Percentiles rank a stretch among this genome's conserved stretches.
These are phyloP conservation scores for Basidiobolus meristosporus DNA, from an alignment of 371 early-diverging fungal genomes.

Conservation along the genomic window DNA sequence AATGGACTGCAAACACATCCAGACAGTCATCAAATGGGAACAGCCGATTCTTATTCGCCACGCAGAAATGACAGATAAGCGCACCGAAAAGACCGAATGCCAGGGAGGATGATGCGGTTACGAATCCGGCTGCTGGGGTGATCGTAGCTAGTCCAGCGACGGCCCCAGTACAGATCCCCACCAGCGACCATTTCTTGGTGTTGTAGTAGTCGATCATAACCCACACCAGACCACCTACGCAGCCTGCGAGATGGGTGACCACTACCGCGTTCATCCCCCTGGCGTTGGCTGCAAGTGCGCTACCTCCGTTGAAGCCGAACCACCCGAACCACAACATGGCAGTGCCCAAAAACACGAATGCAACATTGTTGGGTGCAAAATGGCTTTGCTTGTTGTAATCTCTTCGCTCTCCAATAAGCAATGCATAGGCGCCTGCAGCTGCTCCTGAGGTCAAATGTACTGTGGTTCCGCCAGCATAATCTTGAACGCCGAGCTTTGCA, in stretches of 20 bases:
- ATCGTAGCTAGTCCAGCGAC: conserved; percentile 82
- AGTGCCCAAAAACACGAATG: conserved; percentile 72
- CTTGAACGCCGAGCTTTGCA: conserved; percentile 44
- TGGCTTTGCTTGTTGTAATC: conserved; percentile 32
- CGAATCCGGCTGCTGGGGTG: conserved; percentile 81
- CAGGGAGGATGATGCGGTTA: conserved; percentile 58
- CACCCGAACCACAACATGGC: conserved; percentile 82
- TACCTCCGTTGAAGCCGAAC: conserved; percentile 84
- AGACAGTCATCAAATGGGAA: conserved; percentile 79
- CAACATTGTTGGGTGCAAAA: conserved; percentile 74
- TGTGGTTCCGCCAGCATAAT: conserved; percentile 81
- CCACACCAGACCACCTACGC: conserved; percentile 72
- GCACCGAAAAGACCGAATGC: conserved; percentile 59
- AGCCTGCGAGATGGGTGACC: conserved; percentile 69
- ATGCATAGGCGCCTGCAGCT: conserved; percentile 69
- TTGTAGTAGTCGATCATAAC: conserved; percentile 46
- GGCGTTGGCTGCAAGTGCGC: conserved; percentile 56
- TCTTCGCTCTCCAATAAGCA: conserved; percentile 60
- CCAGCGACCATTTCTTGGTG: too few species aligned
- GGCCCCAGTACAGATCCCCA: conserved; percentile 84
- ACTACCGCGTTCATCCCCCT: conserved; percentile 71
- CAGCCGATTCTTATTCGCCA: conserved; percentile 49
- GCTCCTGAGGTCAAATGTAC: conserved; percentile 83
- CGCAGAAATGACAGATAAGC: conserved; percentile 55
- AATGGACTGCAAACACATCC: conserved; percentile 76